Evolutionary conservation across 768 basidiomycete species (phyloP), one percentile per base, ranked within the genome.

Genomic region (Neoboletus magnificus): DNA sequence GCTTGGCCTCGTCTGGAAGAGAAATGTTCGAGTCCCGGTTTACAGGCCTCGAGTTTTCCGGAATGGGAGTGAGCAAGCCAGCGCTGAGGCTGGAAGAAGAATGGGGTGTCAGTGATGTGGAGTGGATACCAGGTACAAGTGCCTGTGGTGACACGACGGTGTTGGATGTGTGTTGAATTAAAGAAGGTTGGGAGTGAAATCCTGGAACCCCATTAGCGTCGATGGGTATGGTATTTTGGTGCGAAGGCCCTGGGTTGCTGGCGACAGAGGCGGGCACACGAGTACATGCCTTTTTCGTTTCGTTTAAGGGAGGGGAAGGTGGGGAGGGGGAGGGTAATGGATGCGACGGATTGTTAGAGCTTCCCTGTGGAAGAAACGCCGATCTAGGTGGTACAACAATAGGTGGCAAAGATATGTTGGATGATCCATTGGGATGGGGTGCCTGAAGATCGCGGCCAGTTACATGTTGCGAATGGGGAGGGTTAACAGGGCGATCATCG

Each of bases 1-100:
- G 83, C 59, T 77, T 82, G 16, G 89, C 86, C 67, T 92, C 91
- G 52, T 91, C 88, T 1, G 90, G 87, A 36, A 91, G 76, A 33
- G 85, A 82, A 48, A 86, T 81, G 23, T 80, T 79, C 10, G 87
- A 90, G 48, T 86, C 85, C 52, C 85, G 80, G n/a, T 82, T 80
- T 18, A 76, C 60, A 6, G 73, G 66, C n/a, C 68, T 67, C 22
- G 71, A 68, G 57, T 66, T 65, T 64, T 76, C 70, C 20, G 66
- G 59, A 40, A 61, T 67, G 36, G 61, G 68, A 45, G 54, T 67
- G 39, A 63, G 66, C 32, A 59, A 56, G 32, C 46, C 51, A 16
- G 61, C 54, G 44, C 30, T 37, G 20, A 52, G 54, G 30, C 54
- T 48, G 44, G 71, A 67, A 44, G 69, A 62, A 45, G 53, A 50